Conservation (phyloP, 345 rosid genomes). For the Rhodamnia rubescens region DNA sequence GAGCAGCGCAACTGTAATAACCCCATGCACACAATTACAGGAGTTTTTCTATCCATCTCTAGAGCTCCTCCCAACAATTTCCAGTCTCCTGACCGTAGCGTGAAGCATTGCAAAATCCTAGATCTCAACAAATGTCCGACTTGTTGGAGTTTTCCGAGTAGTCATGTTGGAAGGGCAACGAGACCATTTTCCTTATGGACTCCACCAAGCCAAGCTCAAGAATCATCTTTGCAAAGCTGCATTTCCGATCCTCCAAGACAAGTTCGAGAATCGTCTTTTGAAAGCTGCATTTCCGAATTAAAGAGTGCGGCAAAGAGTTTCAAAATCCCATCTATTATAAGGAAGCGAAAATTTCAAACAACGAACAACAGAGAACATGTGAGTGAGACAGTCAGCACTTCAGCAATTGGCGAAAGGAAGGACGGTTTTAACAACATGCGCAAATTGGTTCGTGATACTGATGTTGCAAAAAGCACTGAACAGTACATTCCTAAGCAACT, state of each 20-base stretch:
- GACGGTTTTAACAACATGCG: not conserved
- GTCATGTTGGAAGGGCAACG: not conserved
- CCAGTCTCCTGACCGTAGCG: not conserved
- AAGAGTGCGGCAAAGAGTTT: conserved; percentile 33
- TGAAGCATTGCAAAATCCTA: not conserved
- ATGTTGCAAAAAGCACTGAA: not conserved
- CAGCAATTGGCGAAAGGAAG: not conserved
- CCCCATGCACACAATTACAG: not conserved
- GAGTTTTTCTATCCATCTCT: not conserved
- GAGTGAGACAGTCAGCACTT: not conserved
- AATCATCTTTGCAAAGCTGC: not conserved
- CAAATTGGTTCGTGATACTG: not conserved
- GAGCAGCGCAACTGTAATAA: not conserved
- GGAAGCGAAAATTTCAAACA: conserved; percentile 9
- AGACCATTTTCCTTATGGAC: not conserved
- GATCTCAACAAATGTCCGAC: not conserved
- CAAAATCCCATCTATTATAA: conserved; percentile 38
- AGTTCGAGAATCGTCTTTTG: not conserved
- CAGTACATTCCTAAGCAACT: not conserved
- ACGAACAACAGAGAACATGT: not conserved
- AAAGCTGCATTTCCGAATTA: conserved; percentile 1
- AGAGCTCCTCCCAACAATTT: not conserved
- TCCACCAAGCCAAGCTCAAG: not conserved
- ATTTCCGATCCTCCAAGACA: not conserved
- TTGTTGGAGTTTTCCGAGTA: not conserved